Base-by-base conservation (phyloP, 345 rosid genomes). In the Trapa bicornis region DNA sequence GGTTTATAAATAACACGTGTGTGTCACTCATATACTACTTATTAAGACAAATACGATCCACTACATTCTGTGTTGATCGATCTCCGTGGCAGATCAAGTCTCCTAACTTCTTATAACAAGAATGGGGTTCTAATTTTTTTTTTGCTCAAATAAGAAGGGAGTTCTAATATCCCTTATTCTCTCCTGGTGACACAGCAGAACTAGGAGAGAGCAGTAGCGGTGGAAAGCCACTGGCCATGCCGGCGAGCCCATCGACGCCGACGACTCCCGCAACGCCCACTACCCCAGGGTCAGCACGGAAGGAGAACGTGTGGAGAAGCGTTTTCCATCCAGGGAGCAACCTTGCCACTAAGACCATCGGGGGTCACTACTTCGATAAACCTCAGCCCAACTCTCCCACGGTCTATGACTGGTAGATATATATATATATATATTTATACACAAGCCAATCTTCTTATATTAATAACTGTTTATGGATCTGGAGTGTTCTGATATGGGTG, bases 231-330 rank as follows among this genome's bases (percentile, higher is more conserved):
- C 10, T 54, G 32, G 60, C 60, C 4, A 54, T 54, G 60, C 60
- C 60, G 1, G 63, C 38, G 37, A 58, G 39, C 68, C 80, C 71
- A 84, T 77, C 85, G 66, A 83, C 96, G 8, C 6, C 80, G 69
- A 76, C 96, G 11, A 32, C 96, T 9, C 95, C 97, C 12, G 72
- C 68, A 70, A 87, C 93, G 4, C 96, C 97, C 0, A 68, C 81
- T 9, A 85, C 90, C 5, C 94, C 96, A 36, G 8, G 47, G 14
- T 77, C 89, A 9, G 86, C 80, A 1, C 84, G 84, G 47, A 87
- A 80, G 74, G 94, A 87, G 12, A 93, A 91, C 87, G 99, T 93
- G 64, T 91, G 99, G 97, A 83, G 99, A 83, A 93, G 96, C 71
- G 97, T 93, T 66, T 93, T 93, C 78, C 71, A 92, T 74, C 98